Evolutionary conservation across 2,329 filamentous ascomycete genomes (phyloP), one percentile per base, ranked within the genome.

Genomic region (Didymellaceae sp.): DNA sequence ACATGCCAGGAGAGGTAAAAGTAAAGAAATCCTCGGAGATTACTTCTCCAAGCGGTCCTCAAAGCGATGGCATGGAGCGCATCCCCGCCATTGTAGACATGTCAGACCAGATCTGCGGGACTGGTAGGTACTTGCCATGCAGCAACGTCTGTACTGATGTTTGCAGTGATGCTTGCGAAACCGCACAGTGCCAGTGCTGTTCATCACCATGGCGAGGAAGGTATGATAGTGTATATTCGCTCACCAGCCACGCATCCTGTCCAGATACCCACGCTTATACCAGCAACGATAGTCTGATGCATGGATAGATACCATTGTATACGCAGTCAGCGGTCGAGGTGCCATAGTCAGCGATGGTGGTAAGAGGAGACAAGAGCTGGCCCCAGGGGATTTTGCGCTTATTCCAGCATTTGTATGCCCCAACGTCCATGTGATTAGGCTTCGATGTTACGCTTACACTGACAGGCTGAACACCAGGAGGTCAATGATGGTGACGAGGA

Each of bases 191-290:
- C 79, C 2, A 85, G 85, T 0, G 80, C 82, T 5, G 77, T 90
- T 17, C 86, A 87, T 56, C 87, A 90, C 62, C 86, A 90, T 61
- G 86, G 86, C 45, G 81, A 85, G 64, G 85, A 89, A 78, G 83
- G 83, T 85, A 65, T 61, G 76, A 42, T 26, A 25, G 8, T 21
- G 2, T 21, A 7, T 7, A 17, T 9, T 28, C 6, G 14, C 10
- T n/a, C 4, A 8, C 14, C n/a, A 21, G 21, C 14, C 14, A 26
- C 4, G 14, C 9, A 2, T 6, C 14, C 9, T 13, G 4, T 11
- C 3, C 11, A 10, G 5, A 17, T 11, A 13, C 6, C n/a, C 26
- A 13, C 10, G 10, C 26, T 28, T 13, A 28, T 13, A 5, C 18
- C 13, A 28, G 9, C 2, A 16, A 22, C 20, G 14, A 13, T 34